Percentiles rank a stretch among this genome's conserved stretches.
phyloP scores from a whole-genome alignment of 495 filamentous ascomycete species.

The Xylaria nigripes region DNA sequence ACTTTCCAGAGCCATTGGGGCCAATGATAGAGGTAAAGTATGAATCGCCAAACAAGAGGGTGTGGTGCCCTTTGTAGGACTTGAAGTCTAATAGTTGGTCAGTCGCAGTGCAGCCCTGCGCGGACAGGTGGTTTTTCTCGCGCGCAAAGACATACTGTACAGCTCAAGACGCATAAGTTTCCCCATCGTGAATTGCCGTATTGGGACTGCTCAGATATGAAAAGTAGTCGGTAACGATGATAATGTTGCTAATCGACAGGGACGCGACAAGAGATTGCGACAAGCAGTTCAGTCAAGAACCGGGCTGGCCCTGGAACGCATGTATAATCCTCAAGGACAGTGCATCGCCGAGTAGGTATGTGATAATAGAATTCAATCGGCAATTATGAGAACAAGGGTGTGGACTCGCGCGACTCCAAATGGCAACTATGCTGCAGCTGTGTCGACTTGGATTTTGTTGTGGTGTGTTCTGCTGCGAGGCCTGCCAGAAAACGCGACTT shows the following conservation, averaged over 20 bases:
- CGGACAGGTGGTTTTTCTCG: constrained; percentile 4
- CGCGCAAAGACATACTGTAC: constrained; percentile 56
- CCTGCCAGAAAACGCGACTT: not conserved
- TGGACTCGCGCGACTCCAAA: not conserved
- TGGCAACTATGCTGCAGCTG: not conserved
- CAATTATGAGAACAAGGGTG: not conserved
- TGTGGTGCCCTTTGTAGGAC: constrained; percentile 94
- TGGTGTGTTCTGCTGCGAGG: not conserved
- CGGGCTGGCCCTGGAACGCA: not conserved
- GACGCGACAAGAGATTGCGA: constrained; percentile 10
- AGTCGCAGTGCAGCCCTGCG: constrained; percentile 21
- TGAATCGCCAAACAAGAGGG: constrained; percentile 89
- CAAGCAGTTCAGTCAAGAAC: constrained; percentile 3
- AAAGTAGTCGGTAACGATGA: not conserved
- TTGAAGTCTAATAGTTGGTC: constrained; percentile 70
- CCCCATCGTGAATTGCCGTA: constrained; percentile 42
- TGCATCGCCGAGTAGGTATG: constrained; percentile 3
- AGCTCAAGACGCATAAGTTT: constrained; percentile 93
- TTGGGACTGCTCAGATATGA: constrained; percentile 2
- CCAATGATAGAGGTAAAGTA: constrained; percentile 99
- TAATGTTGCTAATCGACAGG: not conserved
- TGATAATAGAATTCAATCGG: not conserved
- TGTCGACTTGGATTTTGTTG: not conserved
- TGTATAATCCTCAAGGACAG: not conserved
- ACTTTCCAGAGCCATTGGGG: constrained; percentile 98